Conservation (phyloP, 805 yeast genomes). For the Kluyveromyces starmeri region DNA sequence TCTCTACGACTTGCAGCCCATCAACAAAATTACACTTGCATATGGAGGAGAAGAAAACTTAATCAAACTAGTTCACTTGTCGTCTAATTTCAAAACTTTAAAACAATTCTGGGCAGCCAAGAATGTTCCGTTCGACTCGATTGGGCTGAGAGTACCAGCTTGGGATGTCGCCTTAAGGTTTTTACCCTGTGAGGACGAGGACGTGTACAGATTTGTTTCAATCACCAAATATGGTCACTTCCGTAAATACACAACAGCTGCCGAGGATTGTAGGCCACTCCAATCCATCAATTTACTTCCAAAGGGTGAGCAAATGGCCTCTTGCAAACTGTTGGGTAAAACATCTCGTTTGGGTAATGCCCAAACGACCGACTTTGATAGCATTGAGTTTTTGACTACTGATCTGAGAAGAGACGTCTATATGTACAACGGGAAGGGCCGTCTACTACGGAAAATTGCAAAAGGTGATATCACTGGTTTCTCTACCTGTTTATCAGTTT, state of each 20-base stretch:
- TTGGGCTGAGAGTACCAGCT: constrained; percentile 76
- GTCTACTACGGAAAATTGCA: constrained; percentile 57
- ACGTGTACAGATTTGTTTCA: constrained; percentile 41
- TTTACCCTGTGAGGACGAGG: constrained; percentile 27
- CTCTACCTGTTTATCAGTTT: constrained; percentile 18
- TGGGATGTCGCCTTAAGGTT: constrained; percentile 55
- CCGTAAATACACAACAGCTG: constrained; percentile 59
- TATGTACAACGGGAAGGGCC: constrained; percentile 44
- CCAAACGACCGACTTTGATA: constrained; percentile 11
- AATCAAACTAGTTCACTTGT: constrained; percentile 23
- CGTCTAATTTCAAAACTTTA: constrained; percentile 20
- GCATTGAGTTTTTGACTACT: constrained; percentile 48
- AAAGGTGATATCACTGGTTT: constrained; percentile 71
- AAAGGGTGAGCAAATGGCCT: constrained; percentile 22
- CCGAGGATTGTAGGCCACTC: constrained; percentile 56
- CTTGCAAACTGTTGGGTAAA: constrained; percentile 12
- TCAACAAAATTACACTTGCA: constrained; percentile 45
- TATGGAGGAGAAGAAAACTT: constrained; percentile 76
- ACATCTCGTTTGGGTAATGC: constrained; percentile 15
- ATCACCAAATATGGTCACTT: constrained; percentile 52
- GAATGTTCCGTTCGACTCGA: constrained; percentile 70
- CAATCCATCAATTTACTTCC: constrained; percentile 25
- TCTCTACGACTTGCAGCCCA: constrained; percentile 37
- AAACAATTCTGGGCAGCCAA: constrained; percentile 56
- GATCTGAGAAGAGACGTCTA: constrained; percentile 65